These are phyloP conservation scores for Gossypium stocksii DNA, from an alignment of 345 rosid species.

Conservation along the genomic window DNA sequence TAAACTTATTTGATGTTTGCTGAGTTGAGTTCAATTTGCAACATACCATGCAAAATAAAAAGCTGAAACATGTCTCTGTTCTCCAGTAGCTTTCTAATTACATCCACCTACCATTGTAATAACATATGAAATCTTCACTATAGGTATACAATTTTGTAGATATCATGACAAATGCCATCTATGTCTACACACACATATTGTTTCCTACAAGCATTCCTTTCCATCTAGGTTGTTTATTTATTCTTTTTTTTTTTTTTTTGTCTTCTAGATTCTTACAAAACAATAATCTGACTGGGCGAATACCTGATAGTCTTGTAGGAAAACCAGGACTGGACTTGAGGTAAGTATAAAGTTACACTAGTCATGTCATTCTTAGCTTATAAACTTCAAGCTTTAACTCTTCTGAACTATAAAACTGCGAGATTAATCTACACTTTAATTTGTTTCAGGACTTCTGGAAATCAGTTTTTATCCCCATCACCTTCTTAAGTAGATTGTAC, in stretches of 20 bases:
- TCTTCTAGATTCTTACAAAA: constrained; percentile 69
- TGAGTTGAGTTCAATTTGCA: neutral
- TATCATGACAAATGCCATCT: neutral
- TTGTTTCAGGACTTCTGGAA: constrained; percentile 44
- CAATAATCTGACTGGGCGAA: constrained; percentile 74
- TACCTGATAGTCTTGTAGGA: constrained; percentile 49
- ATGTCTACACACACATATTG: neutral
- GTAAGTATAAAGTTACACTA: constrained; percentile 33
- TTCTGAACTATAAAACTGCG: neutral
- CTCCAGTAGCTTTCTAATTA: neutral
- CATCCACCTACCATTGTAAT: neutral
- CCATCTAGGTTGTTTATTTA: neutral
- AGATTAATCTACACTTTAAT: constrained; percentile 19
- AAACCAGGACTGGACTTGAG: constrained; percentile 51
- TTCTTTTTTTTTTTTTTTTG: constrained; percentile 17
- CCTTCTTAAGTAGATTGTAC: constrained; percentile 28
- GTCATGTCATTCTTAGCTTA: neutral
- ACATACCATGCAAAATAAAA: neutral
- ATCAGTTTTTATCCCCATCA: constrained; percentile 30
- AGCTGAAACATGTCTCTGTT: neutral
- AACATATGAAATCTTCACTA: neutral
- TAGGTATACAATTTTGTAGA: neutral
- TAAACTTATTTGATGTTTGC: neutral
- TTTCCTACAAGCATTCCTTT: neutral
- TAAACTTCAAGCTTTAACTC: neutral